These are phyloP conservation scores for Eutrema heterophyllum DNA, from an alignment of 345 rosid genomes.

Conservation along the genomic window DNA sequence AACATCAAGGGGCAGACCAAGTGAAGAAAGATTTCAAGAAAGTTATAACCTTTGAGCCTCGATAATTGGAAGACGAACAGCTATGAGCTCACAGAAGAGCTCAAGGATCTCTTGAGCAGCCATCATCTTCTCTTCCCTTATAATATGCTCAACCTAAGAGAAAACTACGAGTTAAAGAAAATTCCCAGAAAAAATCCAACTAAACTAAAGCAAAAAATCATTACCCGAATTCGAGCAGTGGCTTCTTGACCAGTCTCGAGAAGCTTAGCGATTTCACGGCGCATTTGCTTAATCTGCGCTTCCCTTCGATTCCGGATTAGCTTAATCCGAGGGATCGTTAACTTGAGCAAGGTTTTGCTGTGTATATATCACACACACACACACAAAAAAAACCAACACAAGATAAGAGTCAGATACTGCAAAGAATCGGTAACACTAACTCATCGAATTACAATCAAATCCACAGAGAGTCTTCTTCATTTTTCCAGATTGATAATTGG, in stretches of 20 bases:
- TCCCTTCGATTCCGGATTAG: constrained; percentile 87
- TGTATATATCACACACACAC: neutral
- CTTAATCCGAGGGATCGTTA: constrained; percentile 53
- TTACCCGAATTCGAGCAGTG: constrained; percentile 94
- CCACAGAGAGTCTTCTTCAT: neutral
- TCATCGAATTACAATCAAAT: neutral
- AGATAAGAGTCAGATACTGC: neutral
- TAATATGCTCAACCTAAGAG: constrained; percentile 82
- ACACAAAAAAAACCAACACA: neutral
- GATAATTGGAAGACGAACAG: constrained; percentile 90
- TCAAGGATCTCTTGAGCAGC: constrained; percentile 97
- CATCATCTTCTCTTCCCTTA: constrained; percentile 98
- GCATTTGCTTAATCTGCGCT: constrained; percentile 90
- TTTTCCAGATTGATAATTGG: neutral
- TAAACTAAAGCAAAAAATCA: neutral
- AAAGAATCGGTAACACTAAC: neutral
- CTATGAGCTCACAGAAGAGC: constrained; percentile 77
- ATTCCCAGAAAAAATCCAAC: neutral
- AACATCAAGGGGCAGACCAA: neutral
- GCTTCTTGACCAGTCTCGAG: constrained; percentile 99
- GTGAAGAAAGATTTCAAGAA: neutral
- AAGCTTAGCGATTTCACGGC: constrained; percentile 87
- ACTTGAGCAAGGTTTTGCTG: constrained; percentile 89
- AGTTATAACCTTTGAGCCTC: constrained; percentile 75
- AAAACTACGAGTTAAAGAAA: neutral